phyloP scores from a whole-genome alignment of 768 basidiomycete genomes.

The Cytidiella melzeri region DNA sequence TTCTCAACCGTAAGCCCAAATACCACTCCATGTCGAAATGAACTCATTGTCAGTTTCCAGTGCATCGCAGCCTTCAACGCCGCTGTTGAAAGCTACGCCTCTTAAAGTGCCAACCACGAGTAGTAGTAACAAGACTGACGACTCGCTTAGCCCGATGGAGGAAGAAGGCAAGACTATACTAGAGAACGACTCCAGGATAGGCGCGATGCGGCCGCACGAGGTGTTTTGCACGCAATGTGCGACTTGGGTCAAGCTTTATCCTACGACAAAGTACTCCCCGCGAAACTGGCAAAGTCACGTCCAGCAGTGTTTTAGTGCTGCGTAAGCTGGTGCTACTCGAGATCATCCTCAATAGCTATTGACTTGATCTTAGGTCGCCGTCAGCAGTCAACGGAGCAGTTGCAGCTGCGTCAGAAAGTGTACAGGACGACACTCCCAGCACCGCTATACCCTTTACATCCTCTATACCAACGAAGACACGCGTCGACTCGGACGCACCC shows the following conservation, averaged over 20 bases:
- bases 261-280: constrained; percentile 33
- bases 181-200: constrained; percentile 46
- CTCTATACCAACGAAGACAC: neutral
- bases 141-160: constrained; percentile 25
- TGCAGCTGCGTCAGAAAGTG: neutral
- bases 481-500: neutral
- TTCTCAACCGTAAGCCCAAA: neutral
- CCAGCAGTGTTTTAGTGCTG: constrained; percentile 36
- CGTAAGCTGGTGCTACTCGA: constrained; percentile 29
- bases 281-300: constrained; percentile 53
- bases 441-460: neutral
- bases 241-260: constrained; percentile 52
- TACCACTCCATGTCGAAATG: neutral
- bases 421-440: neutral
- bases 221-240: constrained; percentile 57
- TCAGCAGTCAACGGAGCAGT: neutral
- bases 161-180: constrained; percentile 46
- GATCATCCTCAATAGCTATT: neutral
- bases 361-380: neutral
- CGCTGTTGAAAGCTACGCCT: neutral
- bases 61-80: neutral
- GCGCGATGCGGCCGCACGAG: constrained; percentile 42
- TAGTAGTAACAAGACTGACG: neutral
- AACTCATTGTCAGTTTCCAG: neutral
- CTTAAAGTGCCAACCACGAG: neutral